phyloP scores from a whole-genome alignment of 2,329 filamentous ascomycete genomes.

The Metarhizium sp. region DNA sequence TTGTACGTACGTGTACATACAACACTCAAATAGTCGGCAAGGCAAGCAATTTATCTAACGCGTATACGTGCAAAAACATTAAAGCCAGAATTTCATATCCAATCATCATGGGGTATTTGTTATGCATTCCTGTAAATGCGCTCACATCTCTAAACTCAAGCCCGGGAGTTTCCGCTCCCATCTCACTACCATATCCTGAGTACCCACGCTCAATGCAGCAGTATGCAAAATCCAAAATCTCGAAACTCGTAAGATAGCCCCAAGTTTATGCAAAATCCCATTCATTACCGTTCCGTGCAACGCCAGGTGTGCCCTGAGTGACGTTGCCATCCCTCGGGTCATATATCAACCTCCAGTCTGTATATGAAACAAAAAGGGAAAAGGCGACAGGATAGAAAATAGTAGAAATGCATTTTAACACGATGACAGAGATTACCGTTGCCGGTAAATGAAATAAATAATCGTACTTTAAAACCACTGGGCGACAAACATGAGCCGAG shows the following conservation, averaged over 20 bases:
- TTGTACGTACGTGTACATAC: too few species aligned
- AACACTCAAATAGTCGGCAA: too few species aligned
- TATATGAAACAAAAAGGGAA: not conserved
- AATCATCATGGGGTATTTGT: not conserved
- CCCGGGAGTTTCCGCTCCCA: not conserved
- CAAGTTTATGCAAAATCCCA: not conserved
- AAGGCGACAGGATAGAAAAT: not conserved
- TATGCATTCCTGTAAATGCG: not conserved
- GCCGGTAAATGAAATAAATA: not conserved
- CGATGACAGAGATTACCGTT: not conserved
- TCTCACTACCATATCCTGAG: not conserved
- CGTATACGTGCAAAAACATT: too few species aligned
- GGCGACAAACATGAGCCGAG: too few species aligned
- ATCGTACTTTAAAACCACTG: too few species aligned
- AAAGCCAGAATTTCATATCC: too few species aligned
- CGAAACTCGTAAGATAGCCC: not conserved
- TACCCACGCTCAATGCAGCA: not conserved
- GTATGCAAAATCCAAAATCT: not conserved
- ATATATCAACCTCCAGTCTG: not conserved
- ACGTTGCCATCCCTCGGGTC: slow-evolving; percentile 4
- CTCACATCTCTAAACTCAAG: not conserved
- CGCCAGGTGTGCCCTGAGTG: not conserved
- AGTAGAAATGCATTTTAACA: not conserved
- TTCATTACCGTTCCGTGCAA: not conserved
- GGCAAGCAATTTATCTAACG: too few species aligned